A percentile compares a stretch with the other conserved stretches of the same genome.
These are phyloP conservation scores for Truncatella angustata DNA, from an alignment of 2,329 filamentous ascomycete species.

Conservation along the genomic window DNA sequence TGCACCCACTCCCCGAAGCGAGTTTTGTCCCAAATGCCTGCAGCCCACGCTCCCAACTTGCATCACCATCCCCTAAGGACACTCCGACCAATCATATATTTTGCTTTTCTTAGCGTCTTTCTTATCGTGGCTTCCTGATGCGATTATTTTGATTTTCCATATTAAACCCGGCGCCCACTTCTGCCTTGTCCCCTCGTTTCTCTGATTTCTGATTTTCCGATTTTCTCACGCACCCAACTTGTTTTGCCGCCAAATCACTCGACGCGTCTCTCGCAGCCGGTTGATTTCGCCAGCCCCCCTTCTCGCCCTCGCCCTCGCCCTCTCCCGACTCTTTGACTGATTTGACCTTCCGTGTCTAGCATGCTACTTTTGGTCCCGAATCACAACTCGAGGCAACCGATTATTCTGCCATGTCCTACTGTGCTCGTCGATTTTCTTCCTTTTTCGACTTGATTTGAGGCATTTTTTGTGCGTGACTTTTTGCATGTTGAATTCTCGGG, in stretches of 20 bases:
- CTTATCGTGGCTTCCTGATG: background rate
- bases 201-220: background rate
- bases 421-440: background rate
- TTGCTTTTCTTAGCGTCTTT: background rate
- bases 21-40: background rate
- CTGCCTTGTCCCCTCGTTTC: background rate
- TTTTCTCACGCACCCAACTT: background rate
- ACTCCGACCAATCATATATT: conserved; percentile 1
- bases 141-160: background rate
- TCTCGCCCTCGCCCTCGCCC: background rate
- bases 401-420: background rate
- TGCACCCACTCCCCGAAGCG: too few relatives aligned
- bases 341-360: background rate
- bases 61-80: background rate
- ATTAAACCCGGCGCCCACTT: conserved; percentile 8
- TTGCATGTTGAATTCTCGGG: background rate
- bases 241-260: conserved; percentile 6
- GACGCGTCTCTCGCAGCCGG: background rate
- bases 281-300: background rate
- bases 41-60: background rate
- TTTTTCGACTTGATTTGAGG: background rate
- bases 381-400: background rate
- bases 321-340: background rate
- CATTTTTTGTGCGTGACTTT: background rate
- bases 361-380: background rate